Percentiles rank a stretch among this genome's conserved stretches.
Conservation (phyloP, 2,329 filamentous ascomycete species). For the Trichoderma sp. region DNA sequence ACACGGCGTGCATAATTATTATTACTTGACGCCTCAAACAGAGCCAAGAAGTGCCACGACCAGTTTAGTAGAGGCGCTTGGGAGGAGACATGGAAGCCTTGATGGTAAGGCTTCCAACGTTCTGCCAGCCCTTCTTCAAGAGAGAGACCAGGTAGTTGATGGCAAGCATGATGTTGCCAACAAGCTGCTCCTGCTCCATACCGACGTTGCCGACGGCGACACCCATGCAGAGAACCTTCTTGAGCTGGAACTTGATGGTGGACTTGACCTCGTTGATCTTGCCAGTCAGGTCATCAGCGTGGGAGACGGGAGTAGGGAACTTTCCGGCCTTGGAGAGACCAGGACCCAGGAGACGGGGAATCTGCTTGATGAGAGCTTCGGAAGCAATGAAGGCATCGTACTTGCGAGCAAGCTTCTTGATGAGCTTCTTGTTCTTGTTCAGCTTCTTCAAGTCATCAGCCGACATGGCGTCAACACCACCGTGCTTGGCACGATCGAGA, state of each 20-base stretch:
- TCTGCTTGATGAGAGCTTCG: slow-evolving; percentile 98
- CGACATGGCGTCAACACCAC: slow-evolving; percentile 97
- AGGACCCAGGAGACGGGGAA: slow-evolving; percentile 97
- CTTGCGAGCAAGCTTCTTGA: slow-evolving; percentile 99
- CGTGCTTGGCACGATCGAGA: slow-evolving; percentile 99
- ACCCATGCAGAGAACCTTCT: slow-evolving; percentile 99
- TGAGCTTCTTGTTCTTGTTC: slow-evolving; percentile 99
- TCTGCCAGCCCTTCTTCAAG: slow-evolving; percentile 99
- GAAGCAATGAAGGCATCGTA: slow-evolving; percentile 99
- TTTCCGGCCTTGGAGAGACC: slow-evolving; percentile 99
- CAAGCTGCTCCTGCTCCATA: slow-evolving; percentile 94
- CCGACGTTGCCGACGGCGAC: slow-evolving; percentile 98
- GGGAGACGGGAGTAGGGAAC: slow-evolving; percentile 98
- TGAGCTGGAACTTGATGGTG: slow-evolving; percentile 99
- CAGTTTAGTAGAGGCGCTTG: slow-evolving; percentile 88
- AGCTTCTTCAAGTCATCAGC: slow-evolving; percentile 99
- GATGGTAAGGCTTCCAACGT: slow-evolving; percentile 99
- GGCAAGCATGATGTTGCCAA: slow-evolving; percentile 98
- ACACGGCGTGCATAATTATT: neutral
- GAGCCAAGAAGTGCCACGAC: slow-evolving; percentile 28
- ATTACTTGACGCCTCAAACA: neutral
- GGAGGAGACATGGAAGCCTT: slow-evolving; percentile 99
- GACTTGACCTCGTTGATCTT: slow-evolving; percentile 99
- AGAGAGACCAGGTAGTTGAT: slow-evolving; percentile 99
- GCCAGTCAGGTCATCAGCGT: slow-evolving; percentile 87